Evolutionary conservation across 805 yeast species (phyloP), one percentile per base, ranked within the genome.

Genomic region (Kodamaea lidongshanica): DNA sequence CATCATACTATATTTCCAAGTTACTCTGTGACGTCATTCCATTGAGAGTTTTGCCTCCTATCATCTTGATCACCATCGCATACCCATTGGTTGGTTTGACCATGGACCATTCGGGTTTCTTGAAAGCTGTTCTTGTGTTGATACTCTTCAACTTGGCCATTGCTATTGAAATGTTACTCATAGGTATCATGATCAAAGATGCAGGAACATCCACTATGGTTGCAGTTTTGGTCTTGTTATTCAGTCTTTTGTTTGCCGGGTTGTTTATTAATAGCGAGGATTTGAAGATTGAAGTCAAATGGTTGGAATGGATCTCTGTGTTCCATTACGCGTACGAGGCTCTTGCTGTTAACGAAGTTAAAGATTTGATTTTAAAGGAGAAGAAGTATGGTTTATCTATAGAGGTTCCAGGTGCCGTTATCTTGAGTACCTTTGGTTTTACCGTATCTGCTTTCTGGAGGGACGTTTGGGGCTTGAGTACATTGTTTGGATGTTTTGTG

Each of bases 291-390:
- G 75, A 68, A 37, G 72, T 87, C 35, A 72, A 72, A 32, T 79
- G 84, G 72, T 64, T 88, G 41, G 87, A 87, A 56, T 82, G 81
- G 62, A 54, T 88, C 14, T 87, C 96, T 1, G 74, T 89, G 32
- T 92, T 89, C 69, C 97, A 92, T 55, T 92, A 87, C 50, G 96
- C 95, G 0, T 92, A 89, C 52, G 98, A 92, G 52, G 85, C 96
- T 0, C 63, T 92, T 41, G 70, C 87, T 3, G 88, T 92, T 33
- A 92, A 92, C 54, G 98, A 92, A 52, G 97, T 89, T 7, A 82
- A 79, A 47, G 83, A 85, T 19, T 67, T 92, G 50, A 77, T 85
- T 9, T 66, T 92, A 45, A 76, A 74, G 40, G 98, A 92, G 52
- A 79, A 76, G 51, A 92, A 92, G 57, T 89, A 80, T 48, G 98